Percentiles rank a stretch among this genome's conserved stretches.
phyloP scores from a whole-genome alignment of 768 basidiomycete species.

The Panellus pusillus region DNA sequence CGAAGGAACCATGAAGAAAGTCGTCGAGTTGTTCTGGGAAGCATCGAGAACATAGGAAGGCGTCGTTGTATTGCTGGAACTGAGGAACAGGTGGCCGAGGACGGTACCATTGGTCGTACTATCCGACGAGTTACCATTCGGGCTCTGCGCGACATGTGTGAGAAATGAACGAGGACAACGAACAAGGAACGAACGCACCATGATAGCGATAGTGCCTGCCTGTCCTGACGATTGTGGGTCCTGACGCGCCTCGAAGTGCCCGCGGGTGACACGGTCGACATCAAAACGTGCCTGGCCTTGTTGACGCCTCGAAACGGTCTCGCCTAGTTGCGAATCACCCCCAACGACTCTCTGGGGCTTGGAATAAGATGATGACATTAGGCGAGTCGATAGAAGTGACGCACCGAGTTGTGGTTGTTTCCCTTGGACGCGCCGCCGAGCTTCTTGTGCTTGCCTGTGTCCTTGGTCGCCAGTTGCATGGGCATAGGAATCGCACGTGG shows the following conservation, averaged over 20 bases:
- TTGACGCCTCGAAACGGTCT: constrained; percentile 8
- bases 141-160: background rate
- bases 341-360: background rate
- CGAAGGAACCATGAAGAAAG: constrained; percentile 40
- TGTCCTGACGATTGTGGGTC: background rate
- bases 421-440: constrained; percentile 1
- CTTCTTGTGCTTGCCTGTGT: constrained; percentile 10
- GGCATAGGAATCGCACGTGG: constrained; percentile 1
- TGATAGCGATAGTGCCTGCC: constrained; percentile 1
- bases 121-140: constrained; percentile 27
- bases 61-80: constrained; percentile 14
- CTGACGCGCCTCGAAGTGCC: background rate
- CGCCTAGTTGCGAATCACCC: background rate
- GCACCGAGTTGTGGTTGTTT: constrained; percentile 11
- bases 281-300: constrained; percentile 9
- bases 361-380: background rate
- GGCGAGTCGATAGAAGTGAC: constrained; percentile 5
- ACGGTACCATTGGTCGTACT: constrained; percentile 45
- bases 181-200: background rate
- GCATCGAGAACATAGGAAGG: constrained; percentile 45
- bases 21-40: constrained; percentile 46
- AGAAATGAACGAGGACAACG: background rate
- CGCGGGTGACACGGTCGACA: background rate
- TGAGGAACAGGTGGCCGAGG: constrained; percentile 33
- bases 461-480: constrained; percentile 11